These are phyloP conservation scores for Geum urbanum DNA, from an alignment of 306 rosid species.

Conservation along the genomic window DNA sequence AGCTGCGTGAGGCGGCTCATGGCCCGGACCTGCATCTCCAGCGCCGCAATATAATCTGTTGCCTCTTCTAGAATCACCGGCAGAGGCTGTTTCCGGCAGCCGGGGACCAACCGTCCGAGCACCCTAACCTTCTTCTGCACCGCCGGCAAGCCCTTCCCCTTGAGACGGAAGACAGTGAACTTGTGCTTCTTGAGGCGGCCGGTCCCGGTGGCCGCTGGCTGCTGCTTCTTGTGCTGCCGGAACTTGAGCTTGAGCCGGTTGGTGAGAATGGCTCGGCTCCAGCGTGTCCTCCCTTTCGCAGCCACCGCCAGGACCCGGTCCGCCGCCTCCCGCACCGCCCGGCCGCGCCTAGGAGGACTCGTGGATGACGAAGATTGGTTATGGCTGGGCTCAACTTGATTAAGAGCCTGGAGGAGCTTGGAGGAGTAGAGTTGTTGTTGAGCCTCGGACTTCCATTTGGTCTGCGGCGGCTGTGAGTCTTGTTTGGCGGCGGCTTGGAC, in stretches of 20 bases:
- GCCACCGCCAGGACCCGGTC: slow-evolving; percentile 75
- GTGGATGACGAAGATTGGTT: not conserved
- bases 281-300: slow-evolving; percentile 76
- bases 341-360: slow-evolving; percentile 40
- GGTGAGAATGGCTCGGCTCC: slow-evolving; percentile 87
- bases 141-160: slow-evolving; percentile 65
- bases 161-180: slow-evolving; percentile 59
- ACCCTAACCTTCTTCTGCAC: slow-evolving; percentile 69
- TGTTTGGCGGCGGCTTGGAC: slow-evolving; percentile 31
- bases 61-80: slow-evolving; percentile 89
- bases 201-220: slow-evolving; percentile 23
- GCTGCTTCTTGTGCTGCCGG: slow-evolving; percentile 48
- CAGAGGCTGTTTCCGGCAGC: slow-evolving; percentile 76
- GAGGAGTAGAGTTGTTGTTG: slow-evolving; percentile 76
- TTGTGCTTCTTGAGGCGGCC: slow-evolving; percentile 55
- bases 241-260: slow-evolving; percentile 72
- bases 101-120: slow-evolving; percentile 85
- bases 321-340: slow-evolving; percentile 77
- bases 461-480: slow-evolving; percentile 17
- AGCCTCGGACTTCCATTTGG: slow-evolving; percentile 65
- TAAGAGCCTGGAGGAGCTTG: slow-evolving; percentile 65
- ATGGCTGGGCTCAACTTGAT: slow-evolving; percentile 27
- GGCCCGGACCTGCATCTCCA: slow-evolving; percentile 94
- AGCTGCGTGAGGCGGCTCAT: slow-evolving; percentile 70
- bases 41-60: slow-evolving; percentile 78